phyloP scores from a whole-genome alignment of 495 filamentous ascomycete species.

The Penicillium paradoxum region DNA sequence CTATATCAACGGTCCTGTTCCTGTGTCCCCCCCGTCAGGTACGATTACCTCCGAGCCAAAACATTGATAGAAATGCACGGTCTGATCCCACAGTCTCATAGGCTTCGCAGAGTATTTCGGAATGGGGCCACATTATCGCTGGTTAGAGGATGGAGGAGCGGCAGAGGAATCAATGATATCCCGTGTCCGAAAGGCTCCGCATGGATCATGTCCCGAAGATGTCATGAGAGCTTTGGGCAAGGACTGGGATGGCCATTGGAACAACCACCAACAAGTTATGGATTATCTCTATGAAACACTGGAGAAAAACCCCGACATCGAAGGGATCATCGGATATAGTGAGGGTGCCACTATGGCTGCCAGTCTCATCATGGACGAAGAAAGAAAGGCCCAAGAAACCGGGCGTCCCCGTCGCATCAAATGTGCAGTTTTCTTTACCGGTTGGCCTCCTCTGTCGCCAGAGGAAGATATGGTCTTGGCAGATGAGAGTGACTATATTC shows the following conservation, averaged over 20 bases:
- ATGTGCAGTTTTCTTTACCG: slow-evolving; percentile 52
- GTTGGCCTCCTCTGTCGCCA: slow-evolving; percentile 48
- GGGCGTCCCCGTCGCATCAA: slow-evolving; percentile 46
- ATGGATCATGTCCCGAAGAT: slow-evolving; percentile 44
- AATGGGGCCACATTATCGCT: slow-evolving; percentile 46
- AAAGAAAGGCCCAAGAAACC: slow-evolving; percentile 24
- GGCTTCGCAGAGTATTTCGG: slow-evolving; percentile 53
- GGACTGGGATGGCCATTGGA: slow-evolving; percentile 18
- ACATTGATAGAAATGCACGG: not conserved
- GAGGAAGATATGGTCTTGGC: slow-evolving; percentile 39
- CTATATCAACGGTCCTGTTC: slow-evolving; percentile 44
- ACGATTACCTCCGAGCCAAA: not conserved
- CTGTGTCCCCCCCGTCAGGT: slow-evolving; percentile 38
- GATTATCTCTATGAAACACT: slow-evolving; percentile 24
- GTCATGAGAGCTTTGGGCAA: slow-evolving; percentile 39
- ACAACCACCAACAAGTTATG: slow-evolving; percentile 22
- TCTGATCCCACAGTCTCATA: not conserved
- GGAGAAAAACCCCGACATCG: slow-evolving; percentile 25
- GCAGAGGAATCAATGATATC: slow-evolving; percentile 45
- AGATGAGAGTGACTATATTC: slow-evolving; percentile 43
- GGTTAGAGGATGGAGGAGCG: slow-evolving; percentile 41
- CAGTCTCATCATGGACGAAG: slow-evolving; percentile 48
- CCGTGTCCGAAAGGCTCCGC: slow-evolving; percentile 46
- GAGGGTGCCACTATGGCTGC: slow-evolving; percentile 56
- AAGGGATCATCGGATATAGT: slow-evolving; percentile 55